Evolutionary conservation across 2,329 filamentous ascomycete genomes (phyloP).

Genomic region (Exophiala xenobiotica): DNA sequence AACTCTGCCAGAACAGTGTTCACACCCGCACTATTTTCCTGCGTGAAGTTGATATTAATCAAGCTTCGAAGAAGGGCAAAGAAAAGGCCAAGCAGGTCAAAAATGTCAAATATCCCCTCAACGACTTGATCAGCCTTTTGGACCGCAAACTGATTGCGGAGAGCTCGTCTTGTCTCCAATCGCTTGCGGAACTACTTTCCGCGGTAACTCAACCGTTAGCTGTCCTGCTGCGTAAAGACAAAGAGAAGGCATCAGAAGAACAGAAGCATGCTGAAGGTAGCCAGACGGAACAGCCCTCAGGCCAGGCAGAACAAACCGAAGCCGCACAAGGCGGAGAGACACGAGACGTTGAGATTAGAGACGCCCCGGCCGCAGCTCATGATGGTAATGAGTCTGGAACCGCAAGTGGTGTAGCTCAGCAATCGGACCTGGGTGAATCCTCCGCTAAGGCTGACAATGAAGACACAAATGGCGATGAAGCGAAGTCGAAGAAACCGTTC

Average conservation of each 20-base stretch:
- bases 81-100: constrained; percentile 84
- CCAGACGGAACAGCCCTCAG: constrained; percentile 31
- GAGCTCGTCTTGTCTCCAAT: constrained; percentile 95
- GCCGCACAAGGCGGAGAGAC: constrained; percentile 31
- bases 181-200: constrained; percentile 81
- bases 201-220: constrained; percentile 85
- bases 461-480: constrained; percentile 38
- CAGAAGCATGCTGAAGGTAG: constrained; percentile 28
- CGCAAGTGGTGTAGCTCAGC: constrained; percentile 6
- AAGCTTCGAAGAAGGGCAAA: constrained; percentile 80
- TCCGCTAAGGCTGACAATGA: constrained; percentile 37
- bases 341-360: constrained; percentile 19
- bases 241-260: constrained; percentile 45
- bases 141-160: constrained; percentile 96
- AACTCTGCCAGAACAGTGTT: constrained; percentile 78
- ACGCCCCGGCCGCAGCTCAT: constrained; percentile 30
- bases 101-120: constrained; percentile 84
- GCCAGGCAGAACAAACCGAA: constrained; percentile 34
- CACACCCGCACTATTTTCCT: constrained; percentile 91
- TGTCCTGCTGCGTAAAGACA: constrained; percentile 77
- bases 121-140: constrained; percentile 80
- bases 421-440: too few relatives aligned
- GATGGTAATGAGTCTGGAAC: constrained; percentile 11
- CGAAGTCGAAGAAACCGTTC: constrained; percentile 61
- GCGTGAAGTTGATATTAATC: constrained; percentile 82